phyloP scores from a whole-genome alignment of 139 green algal genomes.

The Tetradesmus obliquus region DNA sequence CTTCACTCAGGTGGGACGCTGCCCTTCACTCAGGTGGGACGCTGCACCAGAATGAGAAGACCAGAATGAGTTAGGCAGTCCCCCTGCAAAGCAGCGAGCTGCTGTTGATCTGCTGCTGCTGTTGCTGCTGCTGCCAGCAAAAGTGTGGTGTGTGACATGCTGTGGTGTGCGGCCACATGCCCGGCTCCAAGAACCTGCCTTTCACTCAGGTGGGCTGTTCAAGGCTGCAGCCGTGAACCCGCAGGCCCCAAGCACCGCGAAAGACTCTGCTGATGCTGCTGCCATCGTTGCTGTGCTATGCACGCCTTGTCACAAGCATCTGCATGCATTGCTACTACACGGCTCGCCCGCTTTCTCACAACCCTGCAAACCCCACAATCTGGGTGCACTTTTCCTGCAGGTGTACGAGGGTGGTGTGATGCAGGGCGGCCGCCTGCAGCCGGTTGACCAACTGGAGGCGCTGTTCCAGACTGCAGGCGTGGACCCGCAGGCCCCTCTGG shows the following conservation, averaged over 20 bases:
- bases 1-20: slow-evolving; percentile 88
- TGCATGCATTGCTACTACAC: no score
- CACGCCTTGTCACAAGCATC: no score
- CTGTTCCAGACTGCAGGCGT: slow-evolving; percentile 78
- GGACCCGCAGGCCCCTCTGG: slow-evolving; percentile 63
- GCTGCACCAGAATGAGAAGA: no score
- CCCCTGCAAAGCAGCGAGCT: not conserved
- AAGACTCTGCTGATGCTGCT: not conserved
- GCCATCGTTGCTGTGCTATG: no score
- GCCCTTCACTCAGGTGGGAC: slow-evolving; percentile 79
- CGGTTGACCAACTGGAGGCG: slow-evolving; percentile 62
- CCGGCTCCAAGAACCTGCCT: slow-evolving; percentile 79
- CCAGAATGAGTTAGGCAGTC: no score
- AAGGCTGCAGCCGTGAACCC: not conserved
- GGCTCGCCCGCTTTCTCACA: no score
- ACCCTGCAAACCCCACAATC: not conserved
- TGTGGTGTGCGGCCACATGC: slow-evolving; percentile 83
- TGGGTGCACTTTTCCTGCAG: not conserved
- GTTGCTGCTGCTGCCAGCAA: not conserved
- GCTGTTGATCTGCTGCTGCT: not conserved
- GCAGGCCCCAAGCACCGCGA: no score
- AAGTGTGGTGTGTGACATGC: not conserved
- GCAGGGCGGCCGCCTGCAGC: slow-evolving; percentile 56
- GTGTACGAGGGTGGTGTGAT: slow-evolving; percentile 36
- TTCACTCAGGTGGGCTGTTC: slow-evolving; percentile 71